Evolutionary conservation across 345 rosid species (phyloP).

Genomic region (Cardamine resedifolia): DNA sequence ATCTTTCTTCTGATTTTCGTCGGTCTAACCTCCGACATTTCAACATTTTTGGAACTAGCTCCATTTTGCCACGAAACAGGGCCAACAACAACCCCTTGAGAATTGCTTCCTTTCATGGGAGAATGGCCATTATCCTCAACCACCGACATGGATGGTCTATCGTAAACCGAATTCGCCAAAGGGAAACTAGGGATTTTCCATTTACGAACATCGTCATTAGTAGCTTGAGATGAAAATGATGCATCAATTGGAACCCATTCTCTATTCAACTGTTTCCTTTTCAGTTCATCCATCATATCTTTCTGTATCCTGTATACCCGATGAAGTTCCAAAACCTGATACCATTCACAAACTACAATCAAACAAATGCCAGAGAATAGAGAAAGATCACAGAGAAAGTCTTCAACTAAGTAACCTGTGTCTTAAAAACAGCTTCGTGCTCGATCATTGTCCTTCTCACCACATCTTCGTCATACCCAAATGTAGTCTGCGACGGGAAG

Average conservation of each 20-base stretch:
- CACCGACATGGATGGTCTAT: constrained; percentile 45
- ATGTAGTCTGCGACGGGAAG: constrained; percentile 38
- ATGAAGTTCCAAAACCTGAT: constrained; percentile 59
- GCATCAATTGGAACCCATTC: constrained; percentile 33
- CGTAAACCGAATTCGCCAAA: constrained; percentile 50
- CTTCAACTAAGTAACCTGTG: constrained; percentile 51
- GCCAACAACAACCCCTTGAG: constrained; percentile 36
- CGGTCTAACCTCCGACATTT: constrained; percentile 38
- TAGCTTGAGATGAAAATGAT: constrained; percentile 40
- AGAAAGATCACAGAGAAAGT: neutral
- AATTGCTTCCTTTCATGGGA: constrained; percentile 40
- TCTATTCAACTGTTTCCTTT: constrained; percentile 44
- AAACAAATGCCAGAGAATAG: neutral
- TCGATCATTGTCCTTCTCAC: constrained; percentile 66
- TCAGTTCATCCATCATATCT: constrained; percentile 73
- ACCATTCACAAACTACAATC: constrained; percentile 1
- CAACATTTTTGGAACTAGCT: constrained; percentile 35
- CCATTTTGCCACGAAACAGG: constrained; percentile 38
- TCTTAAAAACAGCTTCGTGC: constrained; percentile 68
- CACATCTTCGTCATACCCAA: constrained; percentile 47
- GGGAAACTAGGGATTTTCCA: constrained; percentile 70
- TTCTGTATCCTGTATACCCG: constrained; percentile 65
- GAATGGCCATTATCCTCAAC: constrained; percentile 49
- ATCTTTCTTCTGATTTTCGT: constrained; percentile 47
- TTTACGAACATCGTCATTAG: constrained; percentile 46